Conservation (phyloP, 805 yeast species). For the Wickerhamomyces chaumierensis region DNA sequence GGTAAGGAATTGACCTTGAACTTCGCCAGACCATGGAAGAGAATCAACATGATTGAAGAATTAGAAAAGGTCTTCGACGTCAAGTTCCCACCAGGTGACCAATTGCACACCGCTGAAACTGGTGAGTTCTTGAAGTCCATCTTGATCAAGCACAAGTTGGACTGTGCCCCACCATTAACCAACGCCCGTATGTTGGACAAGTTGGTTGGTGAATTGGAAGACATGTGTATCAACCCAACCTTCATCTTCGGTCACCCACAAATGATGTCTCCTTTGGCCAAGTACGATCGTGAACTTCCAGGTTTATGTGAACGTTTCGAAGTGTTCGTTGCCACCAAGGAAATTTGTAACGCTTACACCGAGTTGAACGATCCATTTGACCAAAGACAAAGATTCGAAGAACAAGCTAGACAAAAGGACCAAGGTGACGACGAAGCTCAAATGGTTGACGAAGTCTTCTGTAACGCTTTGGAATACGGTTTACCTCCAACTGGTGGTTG, state of each 20-base stretch:
- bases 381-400: conserved; percentile 95
- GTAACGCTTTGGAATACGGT: conserved; percentile 96
- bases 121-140: conserved; percentile 78
- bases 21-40: conserved; percentile 96
- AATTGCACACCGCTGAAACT: conserved; percentile 89
- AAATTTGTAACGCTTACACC: conserved; percentile 95
- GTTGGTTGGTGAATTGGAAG: conserved; percentile 95
- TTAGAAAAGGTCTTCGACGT: conserved; percentile 78
- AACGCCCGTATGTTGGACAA: conserved; percentile 98
- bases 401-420: conserved; percentile 96
- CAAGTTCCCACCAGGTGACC: conserved; percentile 91
- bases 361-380: conserved; percentile 98
- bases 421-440: conserved; percentile 99
- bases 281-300: conserved; percentile 82
- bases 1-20: conserved; percentile 71
- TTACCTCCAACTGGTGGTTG: conserved; percentile 99
- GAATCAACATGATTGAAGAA: conserved; percentile 94
- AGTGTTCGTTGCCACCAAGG: conserved; percentile 97
- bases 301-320: conserved; percentile 98
- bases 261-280: conserved; percentile 99
- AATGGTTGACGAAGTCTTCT: conserved; percentile 90
- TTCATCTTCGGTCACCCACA: conserved; percentile 98
- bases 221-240: conserved; percentile 90
- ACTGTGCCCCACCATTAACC: conserved; percentile 85
- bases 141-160: conserved; percentile 69